These are phyloP conservation scores for Cryptococcus sp. DNA, from an alignment of 1,284 basidiomycete genomes.

Conservation along the genomic window DNA sequence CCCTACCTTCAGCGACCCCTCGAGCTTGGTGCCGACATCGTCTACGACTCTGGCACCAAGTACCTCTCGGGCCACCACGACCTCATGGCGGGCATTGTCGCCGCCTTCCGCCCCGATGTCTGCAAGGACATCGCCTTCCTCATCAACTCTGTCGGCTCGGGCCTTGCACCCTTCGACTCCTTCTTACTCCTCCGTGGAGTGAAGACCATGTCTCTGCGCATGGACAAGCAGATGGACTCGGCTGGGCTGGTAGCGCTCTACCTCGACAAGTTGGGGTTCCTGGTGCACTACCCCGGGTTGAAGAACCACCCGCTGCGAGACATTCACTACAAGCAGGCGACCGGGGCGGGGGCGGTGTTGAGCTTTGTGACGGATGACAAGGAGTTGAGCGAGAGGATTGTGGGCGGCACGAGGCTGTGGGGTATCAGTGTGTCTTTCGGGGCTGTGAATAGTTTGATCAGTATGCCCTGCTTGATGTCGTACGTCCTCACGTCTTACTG, in stretches of 20 bases:
- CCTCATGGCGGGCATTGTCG: slow-evolving; percentile 94
- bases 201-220: slow-evolving; percentile 94
- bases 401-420: slow-evolving; percentile 89
- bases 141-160: slow-evolving; percentile 98
- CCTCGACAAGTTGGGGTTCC: slow-evolving; percentile 81
- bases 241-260: slow-evolving; percentile 83
- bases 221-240: slow-evolving; percentile 89
- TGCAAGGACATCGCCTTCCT: slow-evolving; percentile 86
- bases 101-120: slow-evolving; percentile 86
- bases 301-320: slow-evolving; percentile 76
- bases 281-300: slow-evolving; percentile 91
- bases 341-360: slow-evolving; percentile 88
- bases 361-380: slow-evolving; percentile 94
- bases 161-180: slow-evolving; percentile 88
- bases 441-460: slow-evolving; percentile 96
- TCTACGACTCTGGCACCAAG: slow-evolving; percentile 97
- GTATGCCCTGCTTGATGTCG: slow-evolving; percentile 99
- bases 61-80: slow-evolving; percentile 98
- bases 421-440: slow-evolving; percentile 98
- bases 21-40: slow-evolving; percentile 92
- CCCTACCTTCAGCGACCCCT: slow-evolving; percentile 95
- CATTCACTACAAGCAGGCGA: slow-evolving; percentile 81
- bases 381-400: slow-evolving; percentile 83
- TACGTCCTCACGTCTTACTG: slow-evolving; percentile 56
- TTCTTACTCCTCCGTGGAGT: slow-evolving; percentile 93